phyloP scores from a whole-genome alignment of 2,329 filamentous ascomycete species.

The Blastomyces parvus region DNA sequence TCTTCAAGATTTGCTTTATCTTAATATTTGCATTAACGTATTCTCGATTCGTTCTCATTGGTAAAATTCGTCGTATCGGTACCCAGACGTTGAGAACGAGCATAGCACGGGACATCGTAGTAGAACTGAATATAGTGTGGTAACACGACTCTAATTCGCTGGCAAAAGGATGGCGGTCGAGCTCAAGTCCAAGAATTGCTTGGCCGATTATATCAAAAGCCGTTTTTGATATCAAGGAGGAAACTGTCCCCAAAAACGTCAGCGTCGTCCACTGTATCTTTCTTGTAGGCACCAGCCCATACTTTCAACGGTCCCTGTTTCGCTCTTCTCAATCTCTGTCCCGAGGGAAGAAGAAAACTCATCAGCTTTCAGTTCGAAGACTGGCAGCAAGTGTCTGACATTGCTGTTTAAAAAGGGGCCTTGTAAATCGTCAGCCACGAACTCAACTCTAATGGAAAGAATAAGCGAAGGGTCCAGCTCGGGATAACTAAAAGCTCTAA shows the following conservation, averaged over 20 bases:
- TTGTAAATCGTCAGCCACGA: background rate
- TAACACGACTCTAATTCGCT: background rate
- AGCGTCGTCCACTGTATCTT: background rate
- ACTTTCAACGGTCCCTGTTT: background rate
- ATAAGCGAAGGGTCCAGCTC: background rate
- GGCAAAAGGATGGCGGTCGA: background rate
- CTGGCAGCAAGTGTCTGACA: slow-evolving; percentile 4
- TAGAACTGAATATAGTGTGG: background rate
- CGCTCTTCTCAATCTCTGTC: background rate
- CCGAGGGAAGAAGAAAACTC: background rate
- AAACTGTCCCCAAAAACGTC: background rate
- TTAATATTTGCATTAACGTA: background rate
- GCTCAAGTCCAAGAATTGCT: slow-evolving; percentile 5
- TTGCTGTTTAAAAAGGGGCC: slow-evolving; percentile 7
- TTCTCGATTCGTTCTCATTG: slow-evolving; percentile 7
- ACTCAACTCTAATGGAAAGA: background rate
- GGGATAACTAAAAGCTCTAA: background rate
- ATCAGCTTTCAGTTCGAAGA: slow-evolving; percentile 4
- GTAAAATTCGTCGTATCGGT: slow-evolving; percentile 5
- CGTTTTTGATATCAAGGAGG: slow-evolving; percentile 5
- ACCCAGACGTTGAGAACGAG: slow-evolving; percentile 3
- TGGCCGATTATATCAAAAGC: slow-evolving; percentile 5
- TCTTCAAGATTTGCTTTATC: slow-evolving; percentile 6
- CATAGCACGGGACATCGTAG: slow-evolving; percentile 3
- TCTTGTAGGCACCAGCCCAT: background rate